Evolutionary conservation across 192 early-diverging fungal species (phyloP).

Genomic region (Umbelopsis sp.): DNA sequence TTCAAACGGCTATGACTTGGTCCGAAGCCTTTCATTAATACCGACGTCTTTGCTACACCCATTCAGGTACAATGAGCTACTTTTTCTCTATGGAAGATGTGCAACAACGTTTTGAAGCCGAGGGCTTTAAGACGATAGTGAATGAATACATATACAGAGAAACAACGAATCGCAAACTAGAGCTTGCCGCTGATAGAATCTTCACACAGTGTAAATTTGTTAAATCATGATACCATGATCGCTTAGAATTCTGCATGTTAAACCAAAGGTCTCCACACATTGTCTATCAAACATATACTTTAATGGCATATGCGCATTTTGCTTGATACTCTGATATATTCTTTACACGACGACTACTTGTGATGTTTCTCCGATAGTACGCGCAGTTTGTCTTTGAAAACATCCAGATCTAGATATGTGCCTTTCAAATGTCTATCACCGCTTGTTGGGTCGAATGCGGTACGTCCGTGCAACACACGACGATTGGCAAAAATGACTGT

Average conservation of each 20-base stretch:
- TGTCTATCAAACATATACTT: slow-evolving; percentile 2
- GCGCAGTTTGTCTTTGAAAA: slow-evolving; percentile 58
- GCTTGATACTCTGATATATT: not conserved
- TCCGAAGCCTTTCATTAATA: not conserved
- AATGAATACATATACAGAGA: slow-evolving; percentile 69
- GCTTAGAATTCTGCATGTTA: too few species aligned
- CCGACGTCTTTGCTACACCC: too few species aligned
- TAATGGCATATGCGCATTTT: not conserved
- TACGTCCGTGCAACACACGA: slow-evolving; percentile 78
- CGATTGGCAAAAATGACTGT: slow-evolving; percentile 78
- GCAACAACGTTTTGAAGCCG: slow-evolving; percentile 60
- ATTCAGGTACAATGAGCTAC: slow-evolving; percentile 79
- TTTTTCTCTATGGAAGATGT: slow-evolving; percentile 81
- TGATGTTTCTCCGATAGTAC: slow-evolving; percentile 25
- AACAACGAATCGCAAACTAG: slow-evolving; percentile 69
- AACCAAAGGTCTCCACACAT: too few species aligned
- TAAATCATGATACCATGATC: slow-evolving; percentile 43
- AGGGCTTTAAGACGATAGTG: slow-evolving; percentile 60
- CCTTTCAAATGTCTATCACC: slow-evolving; percentile 82
- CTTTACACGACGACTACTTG: not conserved
- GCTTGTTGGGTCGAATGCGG: slow-evolving; percentile 67
- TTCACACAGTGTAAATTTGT: slow-evolving; percentile 80
- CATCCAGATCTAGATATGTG: slow-evolving; percentile 58
- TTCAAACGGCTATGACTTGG: not conserved
- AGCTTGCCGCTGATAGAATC: slow-evolving; percentile 68